A percentile compares a stretch with the other conserved stretches of the same genome.
Conservation (phyloP, 2,329 filamentous ascomycete genomes). For the Colletotrichum lini region DNA sequence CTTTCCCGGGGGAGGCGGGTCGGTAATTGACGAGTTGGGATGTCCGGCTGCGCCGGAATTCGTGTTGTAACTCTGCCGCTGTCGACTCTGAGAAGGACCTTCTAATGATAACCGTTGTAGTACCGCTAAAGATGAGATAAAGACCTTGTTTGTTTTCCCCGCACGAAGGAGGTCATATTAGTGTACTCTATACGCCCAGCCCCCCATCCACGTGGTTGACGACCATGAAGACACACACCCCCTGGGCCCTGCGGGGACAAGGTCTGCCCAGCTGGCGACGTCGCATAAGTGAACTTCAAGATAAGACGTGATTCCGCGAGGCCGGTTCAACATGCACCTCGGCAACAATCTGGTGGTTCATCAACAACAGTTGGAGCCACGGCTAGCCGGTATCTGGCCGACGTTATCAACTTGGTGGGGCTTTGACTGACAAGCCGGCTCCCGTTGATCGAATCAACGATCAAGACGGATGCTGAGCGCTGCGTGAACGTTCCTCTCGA, state of each 20-base stretch:
- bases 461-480: too few relatives aligned
- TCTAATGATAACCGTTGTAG: too few relatives aligned
- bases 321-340: background rate
- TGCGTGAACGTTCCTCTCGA: background rate
- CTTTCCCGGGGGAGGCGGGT: background rate
- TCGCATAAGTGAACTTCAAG: conserved; percentile 3
- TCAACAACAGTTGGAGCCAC: background rate
- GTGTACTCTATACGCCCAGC: background rate
- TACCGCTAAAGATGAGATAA: background rate
- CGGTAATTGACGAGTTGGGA: background rate
- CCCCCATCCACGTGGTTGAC: background rate
- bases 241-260: background rate
- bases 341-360: background rate
- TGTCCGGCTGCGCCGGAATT: background rate
- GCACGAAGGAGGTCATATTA: background rate
- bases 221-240: background rate
- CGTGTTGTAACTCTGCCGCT: background rate
- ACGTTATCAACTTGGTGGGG: background rate
- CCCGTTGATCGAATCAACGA: background rate
- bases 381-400: background rate
- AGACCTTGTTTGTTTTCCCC: background rate
- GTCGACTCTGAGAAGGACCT: background rate
- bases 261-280: background rate
- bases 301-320: conserved; percentile 4
- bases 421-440: background rate